Conservation (phyloP, 2,329 filamentous ascomycete species). For the Ophiostoma piceae region DNA sequence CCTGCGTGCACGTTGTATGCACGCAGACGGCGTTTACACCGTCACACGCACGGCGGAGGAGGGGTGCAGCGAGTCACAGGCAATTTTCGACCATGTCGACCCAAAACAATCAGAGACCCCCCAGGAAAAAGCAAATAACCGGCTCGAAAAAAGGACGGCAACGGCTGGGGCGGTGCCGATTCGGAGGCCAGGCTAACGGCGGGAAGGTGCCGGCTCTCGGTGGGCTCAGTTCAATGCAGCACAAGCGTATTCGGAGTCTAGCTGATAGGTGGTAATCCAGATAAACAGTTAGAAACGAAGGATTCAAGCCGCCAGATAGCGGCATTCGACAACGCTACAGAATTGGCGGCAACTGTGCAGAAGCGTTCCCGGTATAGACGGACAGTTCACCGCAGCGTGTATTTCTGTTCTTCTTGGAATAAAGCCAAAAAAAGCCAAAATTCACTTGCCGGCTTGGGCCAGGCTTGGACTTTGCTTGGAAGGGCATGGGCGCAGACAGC, state of each 20-base stretch:
- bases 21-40: neutral
- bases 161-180: constrained; percentile 9
- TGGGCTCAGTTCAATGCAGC: neutral
- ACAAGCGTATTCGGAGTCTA: neutral
- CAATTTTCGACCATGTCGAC: no score
- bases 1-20: constrained; percentile 3
- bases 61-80: neutral
- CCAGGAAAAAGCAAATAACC: neutral
- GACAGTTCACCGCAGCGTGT: neutral
- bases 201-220: neutral
- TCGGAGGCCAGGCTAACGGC: neutral
- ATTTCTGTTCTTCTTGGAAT: neutral
- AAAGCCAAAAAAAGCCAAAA: constrained; percentile 6
- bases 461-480: neutral
- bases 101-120: no score
- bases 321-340: neutral
- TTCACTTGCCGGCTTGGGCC: neutral
- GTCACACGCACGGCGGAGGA: neutral
- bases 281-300: neutral
- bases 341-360: neutral
- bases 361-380: neutral
- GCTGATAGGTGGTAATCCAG: neutral
- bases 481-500: neutral
- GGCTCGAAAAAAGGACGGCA: neutral
- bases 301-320: neutral